A percentile compares a stretch with the other conserved stretches of the same genome.
Conservation (phyloP, 345 rosid genomes). For the Toxicodendron radicans region DNA sequence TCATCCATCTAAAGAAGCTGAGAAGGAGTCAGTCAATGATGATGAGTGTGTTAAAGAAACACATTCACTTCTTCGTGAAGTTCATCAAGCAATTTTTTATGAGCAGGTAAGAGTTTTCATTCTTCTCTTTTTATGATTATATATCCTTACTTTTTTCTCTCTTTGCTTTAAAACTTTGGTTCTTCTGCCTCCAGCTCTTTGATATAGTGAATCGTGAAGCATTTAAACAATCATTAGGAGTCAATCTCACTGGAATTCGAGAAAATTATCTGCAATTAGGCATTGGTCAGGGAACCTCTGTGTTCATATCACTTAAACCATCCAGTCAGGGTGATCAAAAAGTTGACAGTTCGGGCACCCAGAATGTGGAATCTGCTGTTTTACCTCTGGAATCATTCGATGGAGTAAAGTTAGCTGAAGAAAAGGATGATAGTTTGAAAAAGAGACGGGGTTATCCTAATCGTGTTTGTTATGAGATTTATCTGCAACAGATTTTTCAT, state of each 20-base stretch:
- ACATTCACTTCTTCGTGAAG: slow-evolving; percentile 64
- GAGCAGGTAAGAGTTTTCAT: slow-evolving; percentile 61
- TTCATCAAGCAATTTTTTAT: slow-evolving; percentile 79
- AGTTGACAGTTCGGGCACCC: slow-evolving; percentile 29
- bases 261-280: slow-evolving; percentile 79
- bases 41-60: slow-evolving; percentile 65
- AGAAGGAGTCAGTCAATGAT: slow-evolving; percentile 46
- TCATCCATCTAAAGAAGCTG: slow-evolving; percentile 32
- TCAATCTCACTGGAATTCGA: slow-evolving; percentile 74
- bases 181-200: slow-evolving; percentile 63
- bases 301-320: slow-evolving; percentile 67
- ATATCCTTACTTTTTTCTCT: background rate
- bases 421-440: slow-evolving; percentile 29
- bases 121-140: background rate
- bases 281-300: slow-evolving; percentile 70
- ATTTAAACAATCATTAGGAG: slow-evolving; percentile 65
- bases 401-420: slow-evolving; percentile 42
- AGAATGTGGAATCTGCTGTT: slow-evolving; percentile 40
- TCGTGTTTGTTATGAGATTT: slow-evolving; percentile 66
- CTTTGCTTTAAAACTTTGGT: slow-evolving; percentile 21
- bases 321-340: slow-evolving; percentile 40
- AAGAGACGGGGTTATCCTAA: slow-evolving; percentile 53
- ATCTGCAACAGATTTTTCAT: slow-evolving; percentile 77
- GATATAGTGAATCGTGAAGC: slow-evolving; percentile 81
- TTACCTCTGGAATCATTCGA: slow-evolving; percentile 47